phyloP scores from a whole-genome alignment of 805 yeast genomes.

The Ogataea paraovalis region DNA sequence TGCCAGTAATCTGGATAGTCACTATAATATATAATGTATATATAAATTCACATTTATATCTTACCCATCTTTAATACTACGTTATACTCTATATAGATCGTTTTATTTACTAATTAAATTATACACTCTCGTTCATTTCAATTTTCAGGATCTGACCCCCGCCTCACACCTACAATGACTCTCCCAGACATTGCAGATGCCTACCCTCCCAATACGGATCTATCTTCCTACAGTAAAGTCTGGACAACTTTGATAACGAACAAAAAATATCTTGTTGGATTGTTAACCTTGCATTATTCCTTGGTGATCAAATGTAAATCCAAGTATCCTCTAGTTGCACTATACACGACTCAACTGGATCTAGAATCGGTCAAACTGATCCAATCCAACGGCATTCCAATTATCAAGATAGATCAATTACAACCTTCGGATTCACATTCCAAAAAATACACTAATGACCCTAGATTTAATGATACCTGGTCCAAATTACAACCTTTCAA shows the following conservation, averaged over 20 bases:
- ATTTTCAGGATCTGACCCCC: too few species aligned
- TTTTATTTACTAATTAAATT: too few species aligned
- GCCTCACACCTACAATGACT: neutral
- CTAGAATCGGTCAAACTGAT: constrained; percentile 38
- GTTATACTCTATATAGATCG: too few species aligned
- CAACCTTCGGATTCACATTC: constrained; percentile 36
- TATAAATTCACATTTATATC: too few species aligned
- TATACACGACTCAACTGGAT: constrained; percentile 46
- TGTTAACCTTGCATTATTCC: constrained; percentile 47
- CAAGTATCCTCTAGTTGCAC: constrained; percentile 47
- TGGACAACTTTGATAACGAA: constrained; percentile 60
- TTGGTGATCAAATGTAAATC: constrained; percentile 39
- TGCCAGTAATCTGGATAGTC: too few species aligned
- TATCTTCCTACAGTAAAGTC: constrained; percentile 25
- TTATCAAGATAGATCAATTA: constrained; percentile 38
- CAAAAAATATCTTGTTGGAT: constrained; percentile 46
- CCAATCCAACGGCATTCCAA: constrained; percentile 37
- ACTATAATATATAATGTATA: too few species aligned
- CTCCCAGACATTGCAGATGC: neutral
- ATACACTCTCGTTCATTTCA: too few species aligned
- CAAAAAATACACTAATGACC: constrained; percentile 46
- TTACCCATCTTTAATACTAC: too few species aligned
- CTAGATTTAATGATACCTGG: constrained; percentile 59
- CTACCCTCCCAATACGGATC: constrained; percentile 19
- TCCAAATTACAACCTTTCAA: constrained; percentile 55